phyloP scores from a whole-genome alignment of 2,329 filamentous ascomycete species.

The Arthrobotrys musiformis region DNA sequence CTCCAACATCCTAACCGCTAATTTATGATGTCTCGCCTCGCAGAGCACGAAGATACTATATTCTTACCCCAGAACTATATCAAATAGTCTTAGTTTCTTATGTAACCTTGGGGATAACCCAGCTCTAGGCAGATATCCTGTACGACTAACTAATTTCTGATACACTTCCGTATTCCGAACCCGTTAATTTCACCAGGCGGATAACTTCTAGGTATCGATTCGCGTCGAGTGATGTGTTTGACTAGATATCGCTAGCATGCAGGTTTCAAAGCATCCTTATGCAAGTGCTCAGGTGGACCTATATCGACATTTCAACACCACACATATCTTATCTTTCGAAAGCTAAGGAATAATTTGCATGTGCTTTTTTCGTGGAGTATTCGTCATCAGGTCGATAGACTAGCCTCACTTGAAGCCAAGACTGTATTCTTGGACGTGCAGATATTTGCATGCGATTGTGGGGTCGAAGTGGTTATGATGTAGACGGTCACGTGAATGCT shows the following conservation, averaged over 20 bases:
- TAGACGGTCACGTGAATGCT: background rate
- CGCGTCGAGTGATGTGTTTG: background rate
- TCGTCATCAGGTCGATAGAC: background rate
- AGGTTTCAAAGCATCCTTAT: background rate
- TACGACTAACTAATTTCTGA: background rate
- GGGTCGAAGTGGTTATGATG: background rate
- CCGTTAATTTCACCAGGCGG: no score
- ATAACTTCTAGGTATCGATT: constrained; percentile 1
- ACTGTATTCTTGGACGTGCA: no score
- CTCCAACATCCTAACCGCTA: no score
- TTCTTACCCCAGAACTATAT: background rate
- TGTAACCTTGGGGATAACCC: background rate
- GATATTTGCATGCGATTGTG: background rate
- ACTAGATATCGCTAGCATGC: background rate
- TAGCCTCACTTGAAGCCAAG: background rate
- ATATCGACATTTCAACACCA: background rate
- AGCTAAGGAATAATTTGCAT: background rate
- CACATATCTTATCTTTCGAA: background rate
- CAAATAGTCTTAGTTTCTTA: background rate
- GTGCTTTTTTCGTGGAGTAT: constrained; percentile 3
- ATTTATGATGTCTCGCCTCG: no score
- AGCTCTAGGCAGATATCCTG: background rate
- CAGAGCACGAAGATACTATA: background rate
- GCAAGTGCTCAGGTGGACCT: constrained; percentile 7
- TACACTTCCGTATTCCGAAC: background rate